Percentiles rank a stretch among this genome's conserved stretches.
These are phyloP conservation scores for Cucumis melo DNA, from an alignment of 306 rosid genomes.

Conservation along the genomic window DNA sequence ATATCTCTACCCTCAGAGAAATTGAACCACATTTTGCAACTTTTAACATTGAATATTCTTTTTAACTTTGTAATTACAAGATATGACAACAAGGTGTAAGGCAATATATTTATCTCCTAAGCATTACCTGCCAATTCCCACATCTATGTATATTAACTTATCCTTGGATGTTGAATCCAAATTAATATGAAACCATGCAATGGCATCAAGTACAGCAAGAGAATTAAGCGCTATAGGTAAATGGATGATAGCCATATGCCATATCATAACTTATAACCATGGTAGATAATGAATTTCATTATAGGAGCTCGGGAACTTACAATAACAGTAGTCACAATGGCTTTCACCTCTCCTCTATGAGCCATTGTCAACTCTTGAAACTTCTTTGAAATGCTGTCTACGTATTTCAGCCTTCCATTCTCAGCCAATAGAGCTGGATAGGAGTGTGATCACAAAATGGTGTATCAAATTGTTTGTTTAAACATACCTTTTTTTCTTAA, in stretches of 20 bases:
- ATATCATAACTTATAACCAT: not conserved
- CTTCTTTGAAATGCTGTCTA: constrained; percentile 57
- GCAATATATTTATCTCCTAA: not conserved
- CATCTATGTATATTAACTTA: not conserved
- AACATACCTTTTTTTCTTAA: not conserved
- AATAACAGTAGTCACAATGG: constrained; percentile 62
- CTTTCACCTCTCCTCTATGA: constrained; percentile 79
- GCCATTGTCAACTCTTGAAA: constrained; percentile 77
- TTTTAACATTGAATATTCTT: not conserved
- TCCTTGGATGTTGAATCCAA: not conserved
- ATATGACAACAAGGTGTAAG: not conserved
- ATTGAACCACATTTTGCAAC: not conserved
- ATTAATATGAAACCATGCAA: not conserved
- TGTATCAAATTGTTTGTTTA: not conserved
- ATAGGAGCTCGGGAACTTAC: constrained; percentile 32
- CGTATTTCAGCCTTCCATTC: constrained; percentile 61
- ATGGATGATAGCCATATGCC: not conserved
- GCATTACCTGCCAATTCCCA: not conserved
- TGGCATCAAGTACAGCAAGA: too few relatives aligned
- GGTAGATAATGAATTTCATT: not conserved
- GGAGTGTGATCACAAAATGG: not conserved
- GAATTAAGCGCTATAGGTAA: not conserved
- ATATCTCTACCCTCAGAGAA: not conserved
- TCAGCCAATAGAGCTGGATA: constrained; percentile 43
- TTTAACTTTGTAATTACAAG: not conserved